Evolutionary conservation across 2,329 filamentous ascomycete species (phyloP), one percentile per base, ranked within the genome.

Genomic region (Venturia oleaginea): DNA sequence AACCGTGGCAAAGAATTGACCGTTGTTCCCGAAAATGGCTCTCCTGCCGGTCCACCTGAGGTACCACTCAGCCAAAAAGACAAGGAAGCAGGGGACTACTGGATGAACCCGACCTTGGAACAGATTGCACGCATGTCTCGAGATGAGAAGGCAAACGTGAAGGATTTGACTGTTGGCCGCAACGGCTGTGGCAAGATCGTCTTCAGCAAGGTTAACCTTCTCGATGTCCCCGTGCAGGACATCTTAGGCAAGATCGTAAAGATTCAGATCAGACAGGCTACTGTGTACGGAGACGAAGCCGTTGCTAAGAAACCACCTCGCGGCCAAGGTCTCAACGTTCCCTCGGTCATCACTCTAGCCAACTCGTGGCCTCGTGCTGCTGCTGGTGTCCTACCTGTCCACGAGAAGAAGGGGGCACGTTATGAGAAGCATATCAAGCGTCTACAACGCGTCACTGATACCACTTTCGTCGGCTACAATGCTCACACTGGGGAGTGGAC

Each of bases 261-360:
- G 62, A 84, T 97, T 60, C 83, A 85, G 54, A 83, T 87, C 61
- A 89, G 94, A 42, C 88, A 88, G 10, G 91, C 91, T 30, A 96
- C 93, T 0, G 94, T 97, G 8, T 99, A 99, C 72, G 80, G 86
- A 48, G 82, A 83, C 22, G 70, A 68, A 38, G 71, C 67, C 55
- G 66, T 69, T 8, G 69, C 73, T 5, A 86, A 86, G 72, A 99
- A 97, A 77, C 92, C 94, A 19, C 83, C 88, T 0, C 83, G 87
- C 65, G 94, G 95, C 65, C 91, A 92, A 72, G 93, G 91, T 6
- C 82, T 99, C 68, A 99, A 99, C 71, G 91, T 97, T 8, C 92
- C 92, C 3, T 91, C 94, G 0, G 86, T 84, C 43, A 92, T 99
- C 68, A 85, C 84, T n/a, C 83, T 99, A 13, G 88, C 94, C 73